Conservation (phyloP, 768 basidiomycete genomes). For the Termitomyces sp. region DNA sequence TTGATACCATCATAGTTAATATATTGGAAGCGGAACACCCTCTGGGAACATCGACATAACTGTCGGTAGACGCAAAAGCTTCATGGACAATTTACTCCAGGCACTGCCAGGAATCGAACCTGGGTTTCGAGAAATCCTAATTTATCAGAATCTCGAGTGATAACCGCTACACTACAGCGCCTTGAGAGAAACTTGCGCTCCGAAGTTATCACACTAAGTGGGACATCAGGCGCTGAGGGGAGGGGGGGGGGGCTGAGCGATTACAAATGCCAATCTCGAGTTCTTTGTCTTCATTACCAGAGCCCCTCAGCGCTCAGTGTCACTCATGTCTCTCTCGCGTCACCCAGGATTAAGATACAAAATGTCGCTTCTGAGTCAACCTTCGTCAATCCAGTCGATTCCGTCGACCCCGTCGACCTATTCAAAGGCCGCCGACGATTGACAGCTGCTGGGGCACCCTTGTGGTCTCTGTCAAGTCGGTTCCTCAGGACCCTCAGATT, state of each 20-base stretch:
- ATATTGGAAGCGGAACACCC: too few species aligned
- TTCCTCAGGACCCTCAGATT: neutral
- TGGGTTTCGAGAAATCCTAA: neutral
- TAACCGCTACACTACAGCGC: conserved; percentile 11
- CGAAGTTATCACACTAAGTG: too few species aligned
- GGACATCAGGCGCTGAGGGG: too few species aligned
- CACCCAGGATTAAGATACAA: neutral
- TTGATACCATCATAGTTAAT: too few species aligned
- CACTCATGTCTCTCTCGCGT: neutral
- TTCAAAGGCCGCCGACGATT: neutral
- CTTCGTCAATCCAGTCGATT: neutral
- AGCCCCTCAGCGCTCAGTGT: too few species aligned
- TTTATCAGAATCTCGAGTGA: conserved; percentile 6
- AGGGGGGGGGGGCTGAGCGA: too few species aligned
- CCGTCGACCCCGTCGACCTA: neutral
- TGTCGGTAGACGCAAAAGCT: too few species aligned
- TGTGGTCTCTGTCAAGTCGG: neutral
- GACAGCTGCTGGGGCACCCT: neutral
- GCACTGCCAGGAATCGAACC: conserved; percentile 5
- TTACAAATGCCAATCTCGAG: too few species aligned
- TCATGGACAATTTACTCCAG: neutral
- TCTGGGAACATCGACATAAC: neutral
- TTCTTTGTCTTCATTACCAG: too few species aligned
- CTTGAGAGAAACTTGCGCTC: neutral
- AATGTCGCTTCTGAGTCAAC: neutral